Conservation (phyloP, 495 filamentous ascomycete species). For the Terfezia boudieri region DNA sequence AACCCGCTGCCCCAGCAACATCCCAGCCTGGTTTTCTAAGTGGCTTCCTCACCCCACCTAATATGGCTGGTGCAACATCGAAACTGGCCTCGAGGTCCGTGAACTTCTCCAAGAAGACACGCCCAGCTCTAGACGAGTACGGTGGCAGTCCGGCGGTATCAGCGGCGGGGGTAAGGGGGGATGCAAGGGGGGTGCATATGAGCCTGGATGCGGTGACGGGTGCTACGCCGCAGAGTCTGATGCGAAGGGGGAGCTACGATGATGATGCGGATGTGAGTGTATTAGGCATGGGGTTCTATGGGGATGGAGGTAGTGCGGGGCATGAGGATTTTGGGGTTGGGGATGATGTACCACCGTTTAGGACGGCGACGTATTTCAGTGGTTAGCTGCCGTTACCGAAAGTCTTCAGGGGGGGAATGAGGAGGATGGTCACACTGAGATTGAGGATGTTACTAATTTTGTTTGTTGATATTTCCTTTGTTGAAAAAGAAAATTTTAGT, state of each 20-base stretch:
- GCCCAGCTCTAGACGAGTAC: not conserved
- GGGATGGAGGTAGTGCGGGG: constrained; percentile 12
- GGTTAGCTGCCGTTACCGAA: not conserved
- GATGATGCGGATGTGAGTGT: constrained; percentile 15
- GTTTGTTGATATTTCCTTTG: too few relatives aligned
- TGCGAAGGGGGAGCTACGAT: constrained; percentile 10
- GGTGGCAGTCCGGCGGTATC: not conserved
- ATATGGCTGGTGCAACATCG: constrained; percentile 4
- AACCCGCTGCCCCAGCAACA: constrained; percentile 3
- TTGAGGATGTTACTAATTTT: too few relatives aligned
- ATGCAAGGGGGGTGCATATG: constrained; percentile 1
- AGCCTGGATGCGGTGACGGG: constrained; percentile 1
- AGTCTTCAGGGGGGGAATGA: too few relatives aligned
- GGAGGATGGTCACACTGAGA: too few relatives aligned
- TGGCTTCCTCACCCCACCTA: constrained; percentile 13
- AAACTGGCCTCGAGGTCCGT: constrained; percentile 9
- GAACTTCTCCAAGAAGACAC: not conserved
- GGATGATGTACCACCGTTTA: constrained; percentile 8
- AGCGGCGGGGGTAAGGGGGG: constrained; percentile 3
- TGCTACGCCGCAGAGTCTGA: constrained; percentile 4
- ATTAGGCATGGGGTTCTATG: constrained; percentile 10
- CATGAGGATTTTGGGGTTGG: constrained; percentile 8
- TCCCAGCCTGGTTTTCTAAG: constrained; percentile 9
- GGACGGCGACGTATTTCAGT: not conserved
- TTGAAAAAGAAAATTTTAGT: too few relatives aligned